A percentile compares a stretch with the other conserved stretches of the same genome.
Conservation (phyloP, 2,329 filamentous ascomycete genomes). For the Cercospora nicotianae region DNA sequence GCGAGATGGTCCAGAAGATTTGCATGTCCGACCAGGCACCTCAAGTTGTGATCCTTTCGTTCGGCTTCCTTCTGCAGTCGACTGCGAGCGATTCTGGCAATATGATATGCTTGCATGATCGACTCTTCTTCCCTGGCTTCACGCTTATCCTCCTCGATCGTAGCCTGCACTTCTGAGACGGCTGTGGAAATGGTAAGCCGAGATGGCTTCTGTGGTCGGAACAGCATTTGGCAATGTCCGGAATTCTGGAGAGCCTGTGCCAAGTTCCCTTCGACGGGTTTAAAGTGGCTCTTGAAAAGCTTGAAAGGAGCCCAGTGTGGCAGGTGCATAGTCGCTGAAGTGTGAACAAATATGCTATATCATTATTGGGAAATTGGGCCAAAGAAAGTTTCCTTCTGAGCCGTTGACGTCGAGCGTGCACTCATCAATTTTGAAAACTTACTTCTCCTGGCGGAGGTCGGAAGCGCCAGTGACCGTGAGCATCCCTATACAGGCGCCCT, state of each 20-base stretch:
- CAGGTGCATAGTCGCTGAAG: neutral
- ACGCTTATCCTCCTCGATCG: neutral
- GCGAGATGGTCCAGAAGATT: conserved; percentile 9
- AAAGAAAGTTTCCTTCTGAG: neutral
- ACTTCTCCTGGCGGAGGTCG: conserved; percentile 4
- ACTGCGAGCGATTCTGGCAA: conserved; percentile 8
- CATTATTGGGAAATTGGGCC: neutral
- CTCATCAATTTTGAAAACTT: conserved; percentile 2
- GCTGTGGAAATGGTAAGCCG: neutral
- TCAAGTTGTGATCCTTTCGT: conserved; percentile 6
- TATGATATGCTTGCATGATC: conserved; percentile 3
- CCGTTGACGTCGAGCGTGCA: neutral
- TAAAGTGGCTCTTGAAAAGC: neutral
- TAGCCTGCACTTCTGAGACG: neutral
- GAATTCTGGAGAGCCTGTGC: neutral
- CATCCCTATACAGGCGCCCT: neutral
- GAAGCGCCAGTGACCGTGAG: conserved; percentile 1
- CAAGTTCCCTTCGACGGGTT: neutral
- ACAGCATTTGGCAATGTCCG: neutral
- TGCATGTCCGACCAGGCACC: conserved; percentile 11
- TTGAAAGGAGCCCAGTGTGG: neutral
- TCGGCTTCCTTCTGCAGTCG: conserved; percentile 8
- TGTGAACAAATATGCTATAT: neutral
- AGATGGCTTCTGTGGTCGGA: neutral
- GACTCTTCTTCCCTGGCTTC: neutral